Evolutionary conservation across 1,284 basidiomycete species (phyloP), one percentile per base, ranked within the genome.

Genomic region (Phellopilus nigrolimitatus): DNA sequence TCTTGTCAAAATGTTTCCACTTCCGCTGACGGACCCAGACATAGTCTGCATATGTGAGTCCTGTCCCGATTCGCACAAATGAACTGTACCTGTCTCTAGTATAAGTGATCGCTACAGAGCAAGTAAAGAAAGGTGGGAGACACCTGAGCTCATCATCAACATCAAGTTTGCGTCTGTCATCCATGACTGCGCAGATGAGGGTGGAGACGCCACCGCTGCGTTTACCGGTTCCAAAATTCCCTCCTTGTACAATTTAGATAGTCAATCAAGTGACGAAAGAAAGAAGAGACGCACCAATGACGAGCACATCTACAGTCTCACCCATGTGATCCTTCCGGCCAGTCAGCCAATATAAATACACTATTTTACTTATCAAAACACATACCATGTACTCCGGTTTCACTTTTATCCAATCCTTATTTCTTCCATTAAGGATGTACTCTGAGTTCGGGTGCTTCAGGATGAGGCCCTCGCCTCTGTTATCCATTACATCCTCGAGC

Each of bases 331-430:
- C 90, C 87, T 91, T 28, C 17, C 27, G 13, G 21, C 17, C 5
- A 12, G 5, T 36, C 17, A 38, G 15, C 21, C 9, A 22, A 5
- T 24, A 15, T 22, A 30, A 22, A 2, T 8, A 33, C n/a, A 22
- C 19, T 7, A 43, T 58, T 47, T 54, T 53, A 48, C 44, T 22
- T 39, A 43, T 28, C 27, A 6, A 12, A 7, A 4, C 13, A 64
- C 73, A 48, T 59, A 90, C 90, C 84, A 93, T 91, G 60, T 93
- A 94, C 63, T 97, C 94, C 4, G 94, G 94, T 65, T 97, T 97
- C 36, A 80, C 87, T 68, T 97, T 97, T 61, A 95, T 81, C 93
- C 95, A 97, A 60, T 91, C 87, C 61, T 82, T 79, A 59, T 88
- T 91, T 48, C 94, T 76, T 1, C 88, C 90, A 61, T 92, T 92